Base-by-base conservation (phyloP, 176 grass and related monocot genomes). In the Ensete ventricosum region DNA sequence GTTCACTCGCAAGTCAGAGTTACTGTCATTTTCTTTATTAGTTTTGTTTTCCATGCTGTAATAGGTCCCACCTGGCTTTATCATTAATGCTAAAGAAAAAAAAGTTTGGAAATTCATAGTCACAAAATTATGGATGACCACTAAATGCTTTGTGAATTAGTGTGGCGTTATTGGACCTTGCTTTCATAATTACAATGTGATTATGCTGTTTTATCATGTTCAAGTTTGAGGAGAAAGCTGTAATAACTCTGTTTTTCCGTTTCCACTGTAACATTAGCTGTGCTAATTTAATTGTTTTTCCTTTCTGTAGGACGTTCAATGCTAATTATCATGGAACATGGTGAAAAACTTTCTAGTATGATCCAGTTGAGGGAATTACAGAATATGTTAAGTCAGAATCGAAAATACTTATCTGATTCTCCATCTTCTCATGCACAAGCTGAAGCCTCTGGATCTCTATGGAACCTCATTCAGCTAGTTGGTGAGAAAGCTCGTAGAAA, bases 401-500 rank as follows among this genome's bases (percentile, higher is more conserved):
- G 71, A 73, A 84, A 80, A 79, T 70, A 55, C 74, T 71, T 64
- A 21, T 52, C 23, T 57, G 54, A 62, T 48, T 73, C 72, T 58
- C 77, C 82, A 58, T 80, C 86, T 64, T 86, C 87, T 75, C 82
- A 87, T 69, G 86, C 75, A 11, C 84, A 88, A 69, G 52, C 67
- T 50, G 82, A 84, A 80, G 55, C 57, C 29, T 50, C 87, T 75
- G 88, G 95, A 71, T 86, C 86, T 73, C 78, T 98, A 26, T 98
- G 95, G 95, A 91, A 85, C 24, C 84, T 98, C 62, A 94, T 98
- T 84, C 90, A 93, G 76, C 79, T 98, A 78, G 88, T 98, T 82
- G 95, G 95, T 78, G 95, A 98, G 84, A 91, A 89, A 89, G 84
- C 90, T 71, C 90, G 95, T 64, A 84, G 95, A 81, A 93, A 98